Conservation (phyloP, 371 early-diverging fungal genomes). For the Haplosporangium sp. region DNA sequence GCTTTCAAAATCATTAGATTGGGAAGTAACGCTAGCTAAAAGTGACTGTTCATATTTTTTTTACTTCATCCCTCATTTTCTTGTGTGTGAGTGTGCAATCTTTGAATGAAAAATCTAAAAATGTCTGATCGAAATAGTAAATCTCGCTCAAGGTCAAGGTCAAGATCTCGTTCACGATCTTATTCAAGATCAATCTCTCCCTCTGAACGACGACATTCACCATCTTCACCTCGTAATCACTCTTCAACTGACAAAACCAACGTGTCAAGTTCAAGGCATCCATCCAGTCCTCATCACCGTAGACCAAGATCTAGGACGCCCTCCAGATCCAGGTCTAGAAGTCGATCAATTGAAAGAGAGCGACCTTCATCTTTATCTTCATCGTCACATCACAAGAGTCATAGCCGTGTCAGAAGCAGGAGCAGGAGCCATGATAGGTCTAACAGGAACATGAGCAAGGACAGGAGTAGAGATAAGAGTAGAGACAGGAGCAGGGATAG, state of each 20-base stretch:
- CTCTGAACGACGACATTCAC: not conserved
- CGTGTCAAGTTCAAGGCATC: not conserved
- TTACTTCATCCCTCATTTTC: too few relatives aligned
- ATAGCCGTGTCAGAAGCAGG: not conserved
- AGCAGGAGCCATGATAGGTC: not conserved
- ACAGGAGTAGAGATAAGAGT: constrained; percentile 4
- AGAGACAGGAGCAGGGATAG: not conserved
- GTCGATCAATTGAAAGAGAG: constrained; percentile 7
- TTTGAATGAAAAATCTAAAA: not conserved
- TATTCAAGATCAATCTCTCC: constrained; percentile 25
- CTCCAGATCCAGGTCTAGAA: constrained; percentile 17
- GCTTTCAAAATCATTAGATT: too few relatives aligned
- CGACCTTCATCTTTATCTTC: not conserved
- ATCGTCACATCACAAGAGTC: not conserved
- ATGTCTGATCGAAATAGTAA: not conserved
- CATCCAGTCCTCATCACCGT: constrained; percentile 4
- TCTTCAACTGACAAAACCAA: not conserved
- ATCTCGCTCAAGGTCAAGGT: constrained; percentile 3
- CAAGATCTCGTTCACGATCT: constrained; percentile 22
- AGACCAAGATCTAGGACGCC: constrained; percentile 17
- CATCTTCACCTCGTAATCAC: not conserved
- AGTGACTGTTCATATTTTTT: too few relatives aligned
- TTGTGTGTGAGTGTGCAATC: too few relatives aligned
- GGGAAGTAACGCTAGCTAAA: too few relatives aligned
- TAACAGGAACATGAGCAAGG: constrained; percentile 1